Evolutionary conservation across 2,329 filamentous ascomycete species (phyloP).

Genomic region (Botrytis byssoidea): DNA sequence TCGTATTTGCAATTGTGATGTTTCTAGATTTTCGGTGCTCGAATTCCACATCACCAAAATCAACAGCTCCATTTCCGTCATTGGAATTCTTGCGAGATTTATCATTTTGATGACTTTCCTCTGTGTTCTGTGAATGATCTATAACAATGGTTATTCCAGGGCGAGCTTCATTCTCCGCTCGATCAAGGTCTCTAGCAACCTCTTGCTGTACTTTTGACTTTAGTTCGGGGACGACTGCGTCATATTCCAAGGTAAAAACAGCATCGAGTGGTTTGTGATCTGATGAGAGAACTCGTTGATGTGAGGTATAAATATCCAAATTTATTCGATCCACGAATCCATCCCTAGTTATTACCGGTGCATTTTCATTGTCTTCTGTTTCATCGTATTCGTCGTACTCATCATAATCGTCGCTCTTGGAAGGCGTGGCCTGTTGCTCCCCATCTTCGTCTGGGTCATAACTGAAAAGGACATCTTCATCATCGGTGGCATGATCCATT

Average conservation of each 20-base stretch:
- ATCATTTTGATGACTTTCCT: slow-evolving; percentile 30
- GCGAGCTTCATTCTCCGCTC: slow-evolving; percentile 85
- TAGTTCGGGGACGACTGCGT: slow-evolving; percentile 79
- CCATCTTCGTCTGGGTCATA: slow-evolving; percentile 83
- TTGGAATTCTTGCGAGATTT: slow-evolving; percentile 31
- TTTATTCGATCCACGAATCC: slow-evolving; percentile 55
- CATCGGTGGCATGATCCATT: slow-evolving; percentile 68
- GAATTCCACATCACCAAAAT: slow-evolving; percentile 76
- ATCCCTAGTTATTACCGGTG: slow-evolving; percentile 54
- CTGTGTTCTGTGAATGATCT: slow-evolving; percentile 52
- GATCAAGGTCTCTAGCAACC: slow-evolving; percentile 82
- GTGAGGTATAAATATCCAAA: slow-evolving; percentile 73
- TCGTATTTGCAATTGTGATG: slow-evolving; percentile 89
- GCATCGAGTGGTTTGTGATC: slow-evolving; percentile 92
- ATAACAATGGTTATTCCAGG: slow-evolving; percentile 81
- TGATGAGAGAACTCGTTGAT: slow-evolving; percentile 86
- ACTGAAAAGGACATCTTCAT: slow-evolving; percentile 83
- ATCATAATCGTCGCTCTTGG: slow-evolving; percentile 44
- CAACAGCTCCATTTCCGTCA: slow-evolving; percentile 54
- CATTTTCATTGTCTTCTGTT: slow-evolving; percentile 45
- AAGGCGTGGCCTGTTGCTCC: slow-evolving; percentile 44
- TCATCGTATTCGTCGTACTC: slow-evolving; percentile 51
- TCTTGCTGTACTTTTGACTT: slow-evolving; percentile 84
- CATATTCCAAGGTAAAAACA: slow-evolving; percentile 79
- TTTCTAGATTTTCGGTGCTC: slow-evolving; percentile 62